Percentiles rank a stretch among this genome's conserved stretches.
Evolutionary conservation across 2,329 filamentous ascomycete species (phyloP).

Genomic region (Trichoderma harzianum): DNA sequence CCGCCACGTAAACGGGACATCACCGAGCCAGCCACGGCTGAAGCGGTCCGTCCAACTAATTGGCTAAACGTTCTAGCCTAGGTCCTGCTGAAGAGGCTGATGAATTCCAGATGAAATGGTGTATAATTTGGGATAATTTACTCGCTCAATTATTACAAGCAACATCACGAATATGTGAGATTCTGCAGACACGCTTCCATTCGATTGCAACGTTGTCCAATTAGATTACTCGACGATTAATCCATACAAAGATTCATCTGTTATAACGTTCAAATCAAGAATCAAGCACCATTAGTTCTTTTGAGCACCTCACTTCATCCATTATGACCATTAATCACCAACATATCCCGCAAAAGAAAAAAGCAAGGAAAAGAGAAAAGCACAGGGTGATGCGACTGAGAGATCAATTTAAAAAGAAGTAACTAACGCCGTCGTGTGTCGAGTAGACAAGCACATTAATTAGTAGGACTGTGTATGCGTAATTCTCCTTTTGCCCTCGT

Average conservation of each 20-base stretch:
- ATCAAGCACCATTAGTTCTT: neutral
- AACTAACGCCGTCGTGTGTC: constrained; percentile 4
- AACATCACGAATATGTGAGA: neutral
- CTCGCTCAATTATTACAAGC: neutral
- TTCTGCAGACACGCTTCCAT: neutral
- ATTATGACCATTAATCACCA: neutral
- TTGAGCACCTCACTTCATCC: neutral
- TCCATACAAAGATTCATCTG: neutral
- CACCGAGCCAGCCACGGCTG: neutral
- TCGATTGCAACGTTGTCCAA: neutral
- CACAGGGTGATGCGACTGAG: neutral
- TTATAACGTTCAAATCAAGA: neutral
- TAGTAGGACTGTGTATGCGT: neutral
- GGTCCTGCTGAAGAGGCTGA: neutral
- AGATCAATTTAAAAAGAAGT: neutral
- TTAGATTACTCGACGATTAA: neutral
- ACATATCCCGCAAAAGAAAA: neutral
- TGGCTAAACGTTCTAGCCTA: neutral
- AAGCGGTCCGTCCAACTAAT: neutral
- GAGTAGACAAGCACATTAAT: neutral
- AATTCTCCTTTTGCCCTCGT: neutral
- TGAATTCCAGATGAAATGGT: neutral
- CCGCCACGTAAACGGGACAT: neutral
- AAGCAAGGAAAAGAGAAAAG: neutral
- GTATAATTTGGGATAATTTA: neutral